Evolutionary conservation across 169 alveolate genomes (phyloP).

Genomic region (Cryptosporidium canis): DNA sequence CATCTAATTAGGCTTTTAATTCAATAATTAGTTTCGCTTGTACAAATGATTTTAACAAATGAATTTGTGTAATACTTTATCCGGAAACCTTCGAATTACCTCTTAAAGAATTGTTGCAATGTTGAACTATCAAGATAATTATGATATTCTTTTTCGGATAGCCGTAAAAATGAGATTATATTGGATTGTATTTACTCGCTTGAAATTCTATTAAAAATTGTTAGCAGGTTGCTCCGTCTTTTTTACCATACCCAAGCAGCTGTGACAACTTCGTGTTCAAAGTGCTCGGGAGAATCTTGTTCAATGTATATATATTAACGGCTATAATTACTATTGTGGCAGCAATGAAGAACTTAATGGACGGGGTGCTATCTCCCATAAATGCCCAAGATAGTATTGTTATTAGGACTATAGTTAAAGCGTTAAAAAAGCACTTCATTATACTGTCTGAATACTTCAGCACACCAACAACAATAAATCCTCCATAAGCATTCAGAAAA

Average conservation of each 20-base stretch:
- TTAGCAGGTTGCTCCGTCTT: background rate
- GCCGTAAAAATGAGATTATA: too few relatives aligned
- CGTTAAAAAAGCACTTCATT: slow-evolving; percentile 65
- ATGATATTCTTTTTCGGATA: too few relatives aligned
- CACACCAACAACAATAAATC: slow-evolving; percentile 64
- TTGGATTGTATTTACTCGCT: background rate
- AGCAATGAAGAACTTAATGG: slow-evolving; percentile 34
- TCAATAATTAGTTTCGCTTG: too few relatives aligned
- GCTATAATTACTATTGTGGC: slow-evolving; percentile 55
- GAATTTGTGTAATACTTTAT: too few relatives aligned
- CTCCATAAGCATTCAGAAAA: slow-evolving; percentile 68
- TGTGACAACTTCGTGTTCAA: background rate
- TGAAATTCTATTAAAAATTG: background rate
- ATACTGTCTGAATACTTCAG: slow-evolving; percentile 57
- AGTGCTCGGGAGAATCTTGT: slow-evolving; percentile 13
- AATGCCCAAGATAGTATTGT: slow-evolving; percentile 54
- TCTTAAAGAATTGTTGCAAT: too few relatives aligned
- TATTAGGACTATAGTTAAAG: slow-evolving; percentile 42
- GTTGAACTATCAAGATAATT: too few relatives aligned
- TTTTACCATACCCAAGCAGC: background rate
- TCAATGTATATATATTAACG: slow-evolving; percentile 31
- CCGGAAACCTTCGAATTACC: too few relatives aligned
- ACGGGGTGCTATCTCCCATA: slow-evolving; percentile 63
- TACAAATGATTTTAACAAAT: too few relatives aligned
- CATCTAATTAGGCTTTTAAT: too few relatives aligned